A percentile compares a stretch with the other conserved stretches of the same genome.
Conservation (phyloP, 2,329 filamentous ascomycete genomes). For the Cytospora schulzeri region DNA sequence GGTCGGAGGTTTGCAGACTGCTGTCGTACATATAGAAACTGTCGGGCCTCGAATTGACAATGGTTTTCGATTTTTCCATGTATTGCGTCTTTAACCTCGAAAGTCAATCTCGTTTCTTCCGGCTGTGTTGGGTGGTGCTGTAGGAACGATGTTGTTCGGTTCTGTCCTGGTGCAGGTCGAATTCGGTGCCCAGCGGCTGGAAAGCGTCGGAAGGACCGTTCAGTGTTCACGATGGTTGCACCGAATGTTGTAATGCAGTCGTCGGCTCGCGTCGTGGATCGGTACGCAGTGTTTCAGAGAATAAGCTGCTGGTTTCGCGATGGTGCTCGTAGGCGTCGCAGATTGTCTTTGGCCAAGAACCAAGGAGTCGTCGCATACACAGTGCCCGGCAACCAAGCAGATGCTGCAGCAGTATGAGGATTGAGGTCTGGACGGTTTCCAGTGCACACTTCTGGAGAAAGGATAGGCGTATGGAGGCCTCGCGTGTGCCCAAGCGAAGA, state of each 20-base stretch:
- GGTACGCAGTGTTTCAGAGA: conserved; percentile 10
- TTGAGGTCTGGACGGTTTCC: not conserved
- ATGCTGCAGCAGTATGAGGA: not conserved
- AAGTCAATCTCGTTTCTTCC: not conserved
- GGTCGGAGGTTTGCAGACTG: not conserved
- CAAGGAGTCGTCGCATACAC: conserved; percentile 3
- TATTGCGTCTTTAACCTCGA: not conserved
- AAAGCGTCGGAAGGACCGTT: not conserved
- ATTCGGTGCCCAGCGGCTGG: not conserved
- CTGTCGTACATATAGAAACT: not conserved
- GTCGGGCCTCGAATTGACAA: not conserved
- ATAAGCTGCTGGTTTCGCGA: conserved; percentile 4
- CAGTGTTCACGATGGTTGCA: not conserved
- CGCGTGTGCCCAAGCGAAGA: not conserved
- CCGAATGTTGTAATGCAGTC: not conserved
- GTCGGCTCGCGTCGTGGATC: not conserved
- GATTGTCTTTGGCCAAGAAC: conserved; percentile 8
- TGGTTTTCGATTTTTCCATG: not conserved
- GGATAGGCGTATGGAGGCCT: not conserved
- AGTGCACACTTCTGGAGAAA: not conserved
- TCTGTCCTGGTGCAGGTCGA: not conserved
- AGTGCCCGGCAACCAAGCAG: not conserved
- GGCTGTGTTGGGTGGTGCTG: not conserved
- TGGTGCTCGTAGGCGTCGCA: conserved; percentile 1
- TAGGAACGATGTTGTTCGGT: not conserved